Evolutionary conservation across 2,329 filamentous ascomycete genomes (phyloP), one percentile per base, ranked within the genome.

Genomic region (Bipolaris oryzae): DNA sequence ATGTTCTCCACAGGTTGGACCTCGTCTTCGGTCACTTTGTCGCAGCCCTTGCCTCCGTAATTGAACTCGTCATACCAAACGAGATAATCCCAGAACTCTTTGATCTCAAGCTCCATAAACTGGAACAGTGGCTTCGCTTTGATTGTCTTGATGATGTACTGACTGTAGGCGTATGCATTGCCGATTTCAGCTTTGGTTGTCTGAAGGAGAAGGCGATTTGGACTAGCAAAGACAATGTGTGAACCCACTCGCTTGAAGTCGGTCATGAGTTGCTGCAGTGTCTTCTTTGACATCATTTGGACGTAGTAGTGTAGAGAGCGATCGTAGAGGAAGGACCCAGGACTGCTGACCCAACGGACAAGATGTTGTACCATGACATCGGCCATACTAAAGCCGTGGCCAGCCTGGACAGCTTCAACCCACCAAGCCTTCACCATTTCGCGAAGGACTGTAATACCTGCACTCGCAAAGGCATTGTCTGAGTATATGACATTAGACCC

Each of bases 401-500:
- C 96, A 35, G 92, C 92, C 59, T 87, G 87, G 73, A 91, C 95
- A 5, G 95, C 96, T 76, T 99, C 94, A 1, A 89, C 85, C 95
- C 95, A 99, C 96, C 96, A 99, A 2, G 91, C 86, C 75, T 97
- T 96, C 66, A 99, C 95, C 93, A 99, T 97, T 68, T 98, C 96
- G 13, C 95, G 89, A 3, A 99, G 82, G 0, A 99, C 95, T 6
- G 89, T 85, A 4, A 98, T 90, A 52, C 92, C 91, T 3, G 94
- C 92, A 47, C 92, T 90, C n/a, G 94, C 89, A 73, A 99, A 99
- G 0, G 94, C 91, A 58, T 89, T 95, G 60, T 96, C 92, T 0
- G 92, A 91, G 60, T 91, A 90, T 6, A 96, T 85, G 16, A 88
- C 84, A 57, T 89, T 89, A 0, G 84, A 81, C 0, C 87, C 88